phyloP scores from a whole-genome alignment of 139 green algal genomes.

The Pseudopediastrum boryanum region DNA sequence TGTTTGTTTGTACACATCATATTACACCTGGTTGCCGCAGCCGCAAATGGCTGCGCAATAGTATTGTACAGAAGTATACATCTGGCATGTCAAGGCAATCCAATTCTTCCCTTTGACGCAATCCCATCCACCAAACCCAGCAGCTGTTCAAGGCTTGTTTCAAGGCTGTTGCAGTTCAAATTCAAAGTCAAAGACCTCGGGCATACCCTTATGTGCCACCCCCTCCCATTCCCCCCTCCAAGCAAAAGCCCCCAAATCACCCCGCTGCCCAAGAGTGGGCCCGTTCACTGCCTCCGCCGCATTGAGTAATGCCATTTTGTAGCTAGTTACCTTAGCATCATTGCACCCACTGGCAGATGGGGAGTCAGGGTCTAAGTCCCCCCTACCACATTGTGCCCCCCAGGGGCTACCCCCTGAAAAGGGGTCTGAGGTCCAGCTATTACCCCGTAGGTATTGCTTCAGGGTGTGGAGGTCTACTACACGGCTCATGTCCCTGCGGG shows the following conservation, averaged over 20 bases:
- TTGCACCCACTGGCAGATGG: constrained; percentile 61
- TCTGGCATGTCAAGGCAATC: too few species aligned
- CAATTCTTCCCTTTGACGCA: too few species aligned
- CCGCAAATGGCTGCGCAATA: too few species aligned
- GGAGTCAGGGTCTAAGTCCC: constrained; percentile 58
- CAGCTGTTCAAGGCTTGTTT: too few species aligned
- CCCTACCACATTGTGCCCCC: constrained; percentile 63
- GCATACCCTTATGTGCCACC: constrained; percentile 47
- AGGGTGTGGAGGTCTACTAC: constrained; percentile 51
- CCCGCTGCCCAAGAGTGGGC: constrained; percentile 17
- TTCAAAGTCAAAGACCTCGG: constrained; percentile 44
- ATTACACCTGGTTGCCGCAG: too few species aligned
- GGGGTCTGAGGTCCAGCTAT: constrained; percentile 61
- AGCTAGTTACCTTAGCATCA: constrained; percentile 71
- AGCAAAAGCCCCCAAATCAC: constrained; percentile 44
- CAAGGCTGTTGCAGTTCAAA: constrained; percentile 61
- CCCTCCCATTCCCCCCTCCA: constrained; percentile 43
- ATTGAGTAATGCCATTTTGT: constrained; percentile 49
- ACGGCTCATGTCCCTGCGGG: constrained; percentile 61
- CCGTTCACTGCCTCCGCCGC: constrained; percentile 51
- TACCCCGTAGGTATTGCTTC: constrained; percentile 69
- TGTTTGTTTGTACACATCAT: too few species aligned
- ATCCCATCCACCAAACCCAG: too few species aligned
- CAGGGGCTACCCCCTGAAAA: constrained; percentile 40
- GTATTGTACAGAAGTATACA: too few species aligned